phyloP scores from a whole-genome alignment of 176 grass and related monocot genomes.

The Guadua angustifolia region DNA sequence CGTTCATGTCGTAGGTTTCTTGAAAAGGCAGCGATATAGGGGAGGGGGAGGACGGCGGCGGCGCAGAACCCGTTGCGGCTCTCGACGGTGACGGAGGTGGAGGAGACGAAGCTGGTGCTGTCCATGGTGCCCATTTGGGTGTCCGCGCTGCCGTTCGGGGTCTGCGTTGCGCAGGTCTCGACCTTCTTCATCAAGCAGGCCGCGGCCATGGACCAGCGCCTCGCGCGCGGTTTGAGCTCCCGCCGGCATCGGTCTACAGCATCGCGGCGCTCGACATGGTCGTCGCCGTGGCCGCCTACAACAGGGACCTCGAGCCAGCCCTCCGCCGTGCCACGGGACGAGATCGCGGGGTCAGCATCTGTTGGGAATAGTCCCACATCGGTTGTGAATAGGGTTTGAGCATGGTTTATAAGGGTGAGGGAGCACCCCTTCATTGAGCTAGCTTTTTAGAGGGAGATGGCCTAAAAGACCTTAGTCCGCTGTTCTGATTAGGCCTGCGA shows the following conservation, averaged over 20 bases:
- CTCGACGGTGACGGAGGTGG: background rate
- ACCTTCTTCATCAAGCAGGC: background rate
- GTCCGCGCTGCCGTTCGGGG: background rate
- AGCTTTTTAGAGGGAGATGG: too few species aligned
- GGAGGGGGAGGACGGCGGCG: slow-evolving; percentile 25
- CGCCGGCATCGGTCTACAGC: background rate
- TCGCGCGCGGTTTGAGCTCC: slow-evolving; percentile 7
- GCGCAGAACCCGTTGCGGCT: background rate
- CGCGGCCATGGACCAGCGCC: slow-evolving; percentile 37
- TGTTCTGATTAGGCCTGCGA: too few species aligned
- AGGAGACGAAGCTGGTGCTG: background rate
- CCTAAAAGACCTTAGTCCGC: too few species aligned
- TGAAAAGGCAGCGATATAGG: slow-evolving; percentile 60
- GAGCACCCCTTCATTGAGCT: too few species aligned
- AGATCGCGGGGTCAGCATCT: too few species aligned
- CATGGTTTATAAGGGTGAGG: too few species aligned
- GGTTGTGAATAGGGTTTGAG: too few species aligned
- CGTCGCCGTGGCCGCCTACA: background rate
- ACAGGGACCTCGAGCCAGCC: slow-evolving; percentile 47
- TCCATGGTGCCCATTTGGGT: background rate
- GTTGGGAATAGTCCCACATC: too few species aligned
- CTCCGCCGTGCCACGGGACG: too few species aligned
- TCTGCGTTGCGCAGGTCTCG: background rate
- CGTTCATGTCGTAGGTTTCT: slow-evolving; percentile 42
- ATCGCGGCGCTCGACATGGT: background rate